Evolutionary conservation across 345 rosid genomes (phyloP), one percentile per base, ranked within the genome.

Genomic region (Aegle marmelos): DNA sequence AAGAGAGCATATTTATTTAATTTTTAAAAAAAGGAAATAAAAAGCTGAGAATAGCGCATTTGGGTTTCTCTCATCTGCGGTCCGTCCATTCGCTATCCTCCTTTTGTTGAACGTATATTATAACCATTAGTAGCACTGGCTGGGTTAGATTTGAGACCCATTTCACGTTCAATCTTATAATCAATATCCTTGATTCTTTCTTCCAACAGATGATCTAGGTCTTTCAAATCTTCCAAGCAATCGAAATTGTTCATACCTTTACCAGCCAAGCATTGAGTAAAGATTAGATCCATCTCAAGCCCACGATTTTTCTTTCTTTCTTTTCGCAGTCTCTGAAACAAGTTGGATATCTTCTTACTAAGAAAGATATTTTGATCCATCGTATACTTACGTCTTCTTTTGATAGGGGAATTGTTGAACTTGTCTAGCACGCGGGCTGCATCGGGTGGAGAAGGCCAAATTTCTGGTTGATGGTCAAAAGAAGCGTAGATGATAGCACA

Each of bases 391-490:
- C 68, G 79, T 70, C 80, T 82, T 69, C 69, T 84, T 60, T 68
- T 39, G 9, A 69, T 14, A 0, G 91, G 87, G 71, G 72, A 25
- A 28, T 70, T 68, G 45, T 70, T 79, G 56, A 89, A 60, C 70
- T 76, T 53, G 19, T 77, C 74, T 0, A 87, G 64, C 28, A 79
- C 82, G 10, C 1, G 53, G 1, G 4, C 17, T 0, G 87, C 83
- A 50, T 78, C 87, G 1, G 17, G 7, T 9, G 10, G 34, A 21
- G 89, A 81, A 17, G 92, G 89, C 92, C 92, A 89, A 11, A 81
- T 76, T 7, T 83, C 80, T 0, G 87, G 85, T 9, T 63, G 74
- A 8, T 60, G 30, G 21, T 81, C 77, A 17, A 24, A 77, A 39
- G 68, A 36, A 53, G 80, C 68, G 75, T 72, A 84, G 64, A 89